A percentile compares a stretch with the other conserved stretches of the same genome.
Conservation (phyloP, 805 yeast species). For the Kuraishia hungarica region DNA sequence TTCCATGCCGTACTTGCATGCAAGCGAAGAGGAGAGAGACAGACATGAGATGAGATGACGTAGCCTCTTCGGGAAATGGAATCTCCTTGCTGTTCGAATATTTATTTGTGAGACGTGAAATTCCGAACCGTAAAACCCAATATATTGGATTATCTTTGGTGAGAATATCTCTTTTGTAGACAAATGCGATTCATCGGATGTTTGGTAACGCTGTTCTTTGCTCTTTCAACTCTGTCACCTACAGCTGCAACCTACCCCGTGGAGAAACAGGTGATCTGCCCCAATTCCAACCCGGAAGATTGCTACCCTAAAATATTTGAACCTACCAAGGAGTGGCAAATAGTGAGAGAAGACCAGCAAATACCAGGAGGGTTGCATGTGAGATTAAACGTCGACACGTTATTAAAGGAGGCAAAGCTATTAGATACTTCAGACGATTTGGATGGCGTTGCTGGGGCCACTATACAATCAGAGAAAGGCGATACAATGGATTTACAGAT, state of each 20-base stretch:
- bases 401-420: slow-evolving; percentile 60
- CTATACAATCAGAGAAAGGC: slow-evolving; percentile 2
- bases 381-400: slow-evolving; percentile 65
- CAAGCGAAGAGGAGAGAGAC: neutral
- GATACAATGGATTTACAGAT: neutral
- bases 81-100: neutral
- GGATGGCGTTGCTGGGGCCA: slow-evolving; percentile 9
- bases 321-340: slow-evolving; percentile 64
- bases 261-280: slow-evolving; percentile 24
- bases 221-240: neutral
- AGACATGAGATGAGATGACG: neutral
- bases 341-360: slow-evolving; percentile 59
- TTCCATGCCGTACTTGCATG: neutral
- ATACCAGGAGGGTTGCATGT: slow-evolving; percentile 79
- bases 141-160: no score
- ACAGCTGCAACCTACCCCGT: neutral
- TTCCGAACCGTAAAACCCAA: no score
- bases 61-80: neutral
- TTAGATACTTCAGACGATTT: slow-evolving; percentile 21
- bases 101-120: neutral
- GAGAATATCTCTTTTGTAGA: no score
- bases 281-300: slow-evolving; percentile 30
- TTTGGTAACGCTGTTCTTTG: neutral
- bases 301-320: slow-evolving; percentile 61
- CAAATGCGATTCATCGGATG: neutral